Evolutionary conservation across 495 filamentous ascomycete genomes (phyloP).

Genomic region (Viridothelium virens): DNA sequence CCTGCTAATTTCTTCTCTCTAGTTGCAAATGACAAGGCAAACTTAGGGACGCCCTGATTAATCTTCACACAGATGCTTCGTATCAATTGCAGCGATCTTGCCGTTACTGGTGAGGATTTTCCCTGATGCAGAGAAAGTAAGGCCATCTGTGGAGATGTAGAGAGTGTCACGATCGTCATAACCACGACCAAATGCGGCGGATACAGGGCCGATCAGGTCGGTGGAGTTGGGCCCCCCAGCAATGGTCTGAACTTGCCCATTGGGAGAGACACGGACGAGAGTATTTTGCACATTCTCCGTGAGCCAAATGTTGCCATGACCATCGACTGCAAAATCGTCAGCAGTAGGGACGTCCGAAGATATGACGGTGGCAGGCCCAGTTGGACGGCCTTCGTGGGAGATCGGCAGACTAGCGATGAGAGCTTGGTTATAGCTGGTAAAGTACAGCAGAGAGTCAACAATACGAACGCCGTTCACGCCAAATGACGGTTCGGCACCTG

Average conservation of each 20-base stretch:
- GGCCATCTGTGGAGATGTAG: background rate
- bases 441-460: background rate
- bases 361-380: background rate
- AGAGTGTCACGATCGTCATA: background rate
- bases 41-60: no score
- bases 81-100: background rate
- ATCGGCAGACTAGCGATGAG: background rate
- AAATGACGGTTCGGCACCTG: background rate
- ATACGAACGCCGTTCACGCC: background rate
- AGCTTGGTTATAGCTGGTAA: background rate
- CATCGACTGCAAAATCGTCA: background rate
- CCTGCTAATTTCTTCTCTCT: no score
- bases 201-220: background rate
- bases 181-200: background rate
- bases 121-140: background rate
- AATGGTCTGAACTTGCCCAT: background rate
- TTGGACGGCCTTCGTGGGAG: background rate
- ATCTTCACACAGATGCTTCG: background rate
- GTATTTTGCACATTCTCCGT: background rate
- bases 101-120: background rate
- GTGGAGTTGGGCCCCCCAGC: background rate
- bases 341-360: background rate
- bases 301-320: background rate
- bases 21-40: no score
- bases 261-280: background rate